Evolutionary conservation across 306 rosid genomes (phyloP).

Genomic region (Datisca glomerata): DNA sequence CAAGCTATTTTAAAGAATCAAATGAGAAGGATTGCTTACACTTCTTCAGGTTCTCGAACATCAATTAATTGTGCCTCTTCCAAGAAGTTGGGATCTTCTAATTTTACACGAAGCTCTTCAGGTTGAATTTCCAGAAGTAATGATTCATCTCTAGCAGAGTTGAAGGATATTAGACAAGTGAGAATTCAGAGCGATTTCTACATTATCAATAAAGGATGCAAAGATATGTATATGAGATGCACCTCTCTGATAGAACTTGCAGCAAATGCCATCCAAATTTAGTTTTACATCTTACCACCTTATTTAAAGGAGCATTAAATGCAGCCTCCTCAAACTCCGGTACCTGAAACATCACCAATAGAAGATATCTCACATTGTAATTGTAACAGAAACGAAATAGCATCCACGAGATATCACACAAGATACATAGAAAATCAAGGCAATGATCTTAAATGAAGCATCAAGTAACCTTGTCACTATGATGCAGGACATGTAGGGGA

Average conservation of each 20-base stretch:
- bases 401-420: too few relatives aligned
- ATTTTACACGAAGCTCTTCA: conserved; percentile 44
- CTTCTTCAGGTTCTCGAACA: conserved; percentile 93
- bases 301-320: conserved; percentile 72
- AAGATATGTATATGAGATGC: conserved; percentile 6
- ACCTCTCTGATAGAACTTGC: conserved; percentile 88
- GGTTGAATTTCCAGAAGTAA: conserved; percentile 68
- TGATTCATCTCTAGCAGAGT: conserved; percentile 53
- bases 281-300: conserved; percentile 81
- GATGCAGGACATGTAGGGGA: too few relatives aligned
- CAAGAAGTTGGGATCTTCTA: conserved; percentile 62
- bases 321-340: conserved; percentile 98
- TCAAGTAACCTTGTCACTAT: too few relatives aligned
- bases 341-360: conserved; percentile 43
- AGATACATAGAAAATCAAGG: too few relatives aligned
- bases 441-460: too few relatives aligned
- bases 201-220: conserved; percentile 8
- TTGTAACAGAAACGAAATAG: conserved; percentile 7
- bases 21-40: conserved; percentile 57
- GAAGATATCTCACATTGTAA: conserved; percentile 12
- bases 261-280: conserved; percentile 93
- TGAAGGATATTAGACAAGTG: conserved; percentile 10
- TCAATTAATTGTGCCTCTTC: conserved; percentile 78
- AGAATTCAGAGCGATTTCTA: conserved; percentile 6
- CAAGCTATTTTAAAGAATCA: too few relatives aligned